Percentiles rank a stretch among this genome's conserved stretches.
Evolutionary conservation across 495 filamentous ascomycete species (phyloP).

Genomic region (Podospora australis): DNA sequence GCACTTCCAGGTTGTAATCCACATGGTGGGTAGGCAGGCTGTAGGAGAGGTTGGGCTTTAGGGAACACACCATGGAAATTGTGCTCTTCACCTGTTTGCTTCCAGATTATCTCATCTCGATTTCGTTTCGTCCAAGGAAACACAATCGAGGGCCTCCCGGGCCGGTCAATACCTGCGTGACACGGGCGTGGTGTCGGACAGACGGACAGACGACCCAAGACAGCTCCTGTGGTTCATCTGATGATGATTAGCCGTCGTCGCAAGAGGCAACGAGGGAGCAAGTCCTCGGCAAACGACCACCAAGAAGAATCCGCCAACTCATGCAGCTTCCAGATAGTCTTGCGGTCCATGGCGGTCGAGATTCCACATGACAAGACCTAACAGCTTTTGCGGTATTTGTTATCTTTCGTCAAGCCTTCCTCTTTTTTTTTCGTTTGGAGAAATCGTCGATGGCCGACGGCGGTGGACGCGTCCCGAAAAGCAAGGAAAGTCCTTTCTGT

Average conservation of each 20-base stretch:
- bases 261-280: too few relatives aligned
- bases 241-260: too few relatives aligned
- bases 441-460: neutral
- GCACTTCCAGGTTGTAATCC: slow-evolving; percentile 1
- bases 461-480: slow-evolving; percentile 1
- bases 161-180: too few relatives aligned
- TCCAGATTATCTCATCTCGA: neutral
- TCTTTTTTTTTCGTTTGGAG: too few relatives aligned
- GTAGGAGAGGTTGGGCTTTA: too few relatives aligned
- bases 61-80: neutral
- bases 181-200: too few relatives aligned
- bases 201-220: too few relatives aligned
- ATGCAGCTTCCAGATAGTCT: neutral
- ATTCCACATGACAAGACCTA: neutral
- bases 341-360: neutral
- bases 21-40: neutral
- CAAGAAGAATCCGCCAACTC: neutral
- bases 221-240: too few relatives aligned
- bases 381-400: too few relatives aligned
- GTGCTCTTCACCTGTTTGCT: neutral
- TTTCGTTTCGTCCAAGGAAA: too few relatives aligned
- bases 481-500: neutral
- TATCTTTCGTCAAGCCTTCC: too few relatives aligned
- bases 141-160: too few relatives aligned
- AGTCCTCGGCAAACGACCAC: neutral